Evolutionary conservation across 805 yeast genomes (phyloP).

Genomic region (Candida corydali): DNA sequence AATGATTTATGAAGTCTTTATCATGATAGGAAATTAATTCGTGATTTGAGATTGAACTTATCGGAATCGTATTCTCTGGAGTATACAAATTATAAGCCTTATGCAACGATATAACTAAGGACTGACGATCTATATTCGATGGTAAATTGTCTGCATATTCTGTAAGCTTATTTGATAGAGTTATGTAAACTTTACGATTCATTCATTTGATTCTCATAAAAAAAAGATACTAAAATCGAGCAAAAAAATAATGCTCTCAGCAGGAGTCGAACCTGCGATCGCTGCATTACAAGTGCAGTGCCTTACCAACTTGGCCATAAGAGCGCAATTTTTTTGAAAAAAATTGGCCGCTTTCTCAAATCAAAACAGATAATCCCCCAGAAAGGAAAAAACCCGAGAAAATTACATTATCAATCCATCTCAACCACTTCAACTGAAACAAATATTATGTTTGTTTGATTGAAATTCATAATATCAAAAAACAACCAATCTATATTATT

Average conservation of each 20-base stretch:
- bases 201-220: too few species aligned
- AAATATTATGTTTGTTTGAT: too few species aligned
- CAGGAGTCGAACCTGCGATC: conserved; percentile 8
- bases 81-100: conserved; percentile 35
- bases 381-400: too few species aligned
- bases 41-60: conserved; percentile 25
- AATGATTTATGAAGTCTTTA: conserved; percentile 30
- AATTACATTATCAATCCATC: too few species aligned
- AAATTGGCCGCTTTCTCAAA: too few species aligned
- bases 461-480: too few species aligned
- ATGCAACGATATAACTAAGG: conserved; percentile 39
- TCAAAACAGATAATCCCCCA: too few species aligned
- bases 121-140: conserved; percentile 48
- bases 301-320: conserved; percentile 8
- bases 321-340: too few species aligned
- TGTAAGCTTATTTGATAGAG: conserved; percentile 2
- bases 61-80: conserved; percentile 14
- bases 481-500: too few species aligned
- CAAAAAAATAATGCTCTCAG: conserved; percentile 1
- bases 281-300: conserved; percentile 7
- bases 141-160: conserved; percentile 41
- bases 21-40: conserved; percentile 53
- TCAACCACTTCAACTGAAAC: too few species aligned
- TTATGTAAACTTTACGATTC: conserved; percentile 2
- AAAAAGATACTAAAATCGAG: too few species aligned